Conservation (phyloP, 805 yeast genomes). For the Ogataea parapolymorpha region DNA sequence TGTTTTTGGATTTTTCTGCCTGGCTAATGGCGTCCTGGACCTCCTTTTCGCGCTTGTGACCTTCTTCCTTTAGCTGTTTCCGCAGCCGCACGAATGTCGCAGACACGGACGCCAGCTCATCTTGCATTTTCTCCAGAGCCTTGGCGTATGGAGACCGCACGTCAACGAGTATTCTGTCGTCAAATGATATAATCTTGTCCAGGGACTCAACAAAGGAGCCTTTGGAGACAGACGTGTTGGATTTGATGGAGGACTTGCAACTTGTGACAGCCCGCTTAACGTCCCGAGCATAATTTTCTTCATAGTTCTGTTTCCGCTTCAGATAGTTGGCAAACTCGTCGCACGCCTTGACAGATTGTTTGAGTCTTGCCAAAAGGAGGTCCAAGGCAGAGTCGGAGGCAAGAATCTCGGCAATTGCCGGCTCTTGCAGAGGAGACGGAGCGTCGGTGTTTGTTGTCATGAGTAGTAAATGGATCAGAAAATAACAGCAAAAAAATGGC, state of each 20-base stretch:
- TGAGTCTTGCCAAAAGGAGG: constrained; percentile 64
- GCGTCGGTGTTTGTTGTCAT: constrained; percentile 14
- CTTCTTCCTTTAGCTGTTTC: constrained; percentile 77
- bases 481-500: constrained; percentile 12
- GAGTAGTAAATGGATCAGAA: constrained; percentile 5
- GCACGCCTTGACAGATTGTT: constrained; percentile 75
- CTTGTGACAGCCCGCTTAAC: constrained; percentile 66
- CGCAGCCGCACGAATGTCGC: constrained; percentile 68
- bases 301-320: constrained; percentile 72
- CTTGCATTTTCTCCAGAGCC: constrained; percentile 80
- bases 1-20: constrained; percentile 84
- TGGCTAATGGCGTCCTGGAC: constrained; percentile 74
- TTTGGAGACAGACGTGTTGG: constrained; percentile 38
- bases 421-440: constrained; percentile 43
- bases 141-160: constrained; percentile 76
- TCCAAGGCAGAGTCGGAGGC: constrained; percentile 77
- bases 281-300: constrained; percentile 74
- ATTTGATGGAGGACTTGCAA: constrained; percentile 26
- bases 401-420: constrained; percentile 49
- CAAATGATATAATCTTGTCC: constrained; percentile 68
- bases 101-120: constrained; percentile 71
- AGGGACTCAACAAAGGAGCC: constrained; percentile 61
- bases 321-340: constrained; percentile 82
- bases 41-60: constrained; percentile 76
- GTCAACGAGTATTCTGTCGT: constrained; percentile 62